phyloP scores from a whole-genome alignment of 306 rosid species.

The Purshia tridentata region DNA sequence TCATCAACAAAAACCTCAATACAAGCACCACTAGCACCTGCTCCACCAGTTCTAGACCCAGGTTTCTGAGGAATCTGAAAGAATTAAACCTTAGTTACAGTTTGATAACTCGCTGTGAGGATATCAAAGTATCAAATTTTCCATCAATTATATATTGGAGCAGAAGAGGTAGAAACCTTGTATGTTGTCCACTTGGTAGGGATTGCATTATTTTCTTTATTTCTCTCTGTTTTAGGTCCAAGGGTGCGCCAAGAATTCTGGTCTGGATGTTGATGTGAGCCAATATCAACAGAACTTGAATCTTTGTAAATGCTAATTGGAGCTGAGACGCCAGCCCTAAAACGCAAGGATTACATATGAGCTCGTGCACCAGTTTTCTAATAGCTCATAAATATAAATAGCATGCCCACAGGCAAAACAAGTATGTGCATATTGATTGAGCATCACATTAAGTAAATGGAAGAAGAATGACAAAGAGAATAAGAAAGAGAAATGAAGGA shows the following conservation, averaged over 20 bases:
- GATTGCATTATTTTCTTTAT: conserved; percentile 74
- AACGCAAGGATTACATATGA: neutral
- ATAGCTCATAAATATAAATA: neutral
- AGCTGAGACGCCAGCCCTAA: conserved; percentile 44
- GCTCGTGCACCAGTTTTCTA: neutral
- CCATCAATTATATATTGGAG: neutral
- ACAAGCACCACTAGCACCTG: conserved; percentile 39
- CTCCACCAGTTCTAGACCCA: conserved; percentile 48
- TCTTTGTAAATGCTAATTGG: conserved; percentile 67
- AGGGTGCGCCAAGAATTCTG: conserved; percentile 58
- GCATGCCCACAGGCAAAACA: neutral
- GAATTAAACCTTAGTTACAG: conserved; percentile 2
- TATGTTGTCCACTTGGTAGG: conserved; percentile 79
- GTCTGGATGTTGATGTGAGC: conserved; percentile 37
- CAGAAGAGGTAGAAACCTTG: conserved; percentile 43
- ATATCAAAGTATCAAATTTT: neutral
- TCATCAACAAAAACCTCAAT: conserved; percentile 87
- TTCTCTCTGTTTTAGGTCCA: conserved; percentile 84
- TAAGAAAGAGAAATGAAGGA: neutral
- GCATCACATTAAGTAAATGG: neutral
- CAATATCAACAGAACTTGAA: conserved; percentile 38
- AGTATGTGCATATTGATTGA: neutral
- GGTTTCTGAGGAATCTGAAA: conserved; percentile 74
- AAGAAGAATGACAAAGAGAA: neutral
- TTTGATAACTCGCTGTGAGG: neutral